A percentile compares a stretch with the other conserved stretches of the same genome.
Conservation (phyloP, 257 asterid genomes). For the Scutellaria galericulata region DNA sequence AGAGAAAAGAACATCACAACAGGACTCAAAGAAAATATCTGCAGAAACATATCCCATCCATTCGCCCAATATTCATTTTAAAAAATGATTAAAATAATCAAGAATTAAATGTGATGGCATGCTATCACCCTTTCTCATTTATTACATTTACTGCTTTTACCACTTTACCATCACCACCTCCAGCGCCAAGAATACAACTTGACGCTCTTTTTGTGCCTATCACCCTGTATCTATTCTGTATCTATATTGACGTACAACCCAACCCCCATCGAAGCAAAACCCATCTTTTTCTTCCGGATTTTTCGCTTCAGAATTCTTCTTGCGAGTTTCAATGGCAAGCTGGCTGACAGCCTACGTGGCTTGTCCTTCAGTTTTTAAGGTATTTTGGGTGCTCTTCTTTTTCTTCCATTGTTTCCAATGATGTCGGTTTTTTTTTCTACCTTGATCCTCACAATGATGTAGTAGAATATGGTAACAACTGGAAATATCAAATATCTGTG, state of each 20-base stretch:
- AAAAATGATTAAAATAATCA: constrained; percentile 15
- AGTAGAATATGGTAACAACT: background rate
- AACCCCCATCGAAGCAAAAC: constrained; percentile 5
- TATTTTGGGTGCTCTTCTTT: constrained; percentile 52
- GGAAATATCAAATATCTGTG: constrained; percentile 10
- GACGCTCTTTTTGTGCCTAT: constrained; percentile 36
- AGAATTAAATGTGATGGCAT: constrained; percentile 46
- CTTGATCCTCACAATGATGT: constrained; percentile 33
- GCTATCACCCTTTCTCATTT: constrained; percentile 46
- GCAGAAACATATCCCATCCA: background rate
- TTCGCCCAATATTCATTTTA: constrained; percentile 3
- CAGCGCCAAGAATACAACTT: constrained; percentile 40
- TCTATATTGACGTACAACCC: background rate
- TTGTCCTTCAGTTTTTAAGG: constrained; percentile 51
- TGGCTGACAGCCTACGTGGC: constrained; percentile 37
- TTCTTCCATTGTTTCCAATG: constrained; percentile 40
- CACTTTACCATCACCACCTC: constrained; percentile 39
- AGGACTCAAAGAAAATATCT: background rate
- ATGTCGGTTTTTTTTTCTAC: constrained; percentile 19
- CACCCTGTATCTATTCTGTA: constrained; percentile 24
- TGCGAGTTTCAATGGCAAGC: constrained; percentile 49
- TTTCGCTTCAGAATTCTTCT: constrained; percentile 41
- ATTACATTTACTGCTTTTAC: constrained; percentile 49
- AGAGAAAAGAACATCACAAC: constrained; percentile 33
- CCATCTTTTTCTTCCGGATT: constrained; percentile 39